Conservation (phyloP, 1,284 basidiomycete species). For the Testicularia cyperi region DNA sequence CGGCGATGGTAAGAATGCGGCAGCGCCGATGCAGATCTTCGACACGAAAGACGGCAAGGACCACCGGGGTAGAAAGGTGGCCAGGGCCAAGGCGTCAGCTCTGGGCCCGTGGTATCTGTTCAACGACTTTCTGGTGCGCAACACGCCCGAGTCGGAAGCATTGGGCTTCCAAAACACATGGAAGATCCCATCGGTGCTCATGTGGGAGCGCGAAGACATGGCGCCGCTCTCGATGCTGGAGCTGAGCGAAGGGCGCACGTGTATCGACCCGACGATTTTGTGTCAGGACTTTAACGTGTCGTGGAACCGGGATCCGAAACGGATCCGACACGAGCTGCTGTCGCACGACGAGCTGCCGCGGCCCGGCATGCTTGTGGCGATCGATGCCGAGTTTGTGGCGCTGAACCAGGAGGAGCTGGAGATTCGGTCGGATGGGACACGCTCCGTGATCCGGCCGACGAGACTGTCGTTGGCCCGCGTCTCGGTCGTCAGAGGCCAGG, state of each 20-base stretch:
- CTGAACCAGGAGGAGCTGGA: conserved; percentile 96
- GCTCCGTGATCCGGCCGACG: conserved; percentile 86
- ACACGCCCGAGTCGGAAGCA: conserved; percentile 80
- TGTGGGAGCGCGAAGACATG: conserved; percentile 77
- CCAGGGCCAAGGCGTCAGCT: conserved; percentile 10
- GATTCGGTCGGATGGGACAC: conserved; percentile 88
- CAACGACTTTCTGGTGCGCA: conserved; percentile 91
- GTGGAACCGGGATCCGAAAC: conserved; percentile 69
- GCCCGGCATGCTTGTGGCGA: conserved; percentile 80
- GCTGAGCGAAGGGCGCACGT: conserved; percentile 25
- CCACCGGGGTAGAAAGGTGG: no score
- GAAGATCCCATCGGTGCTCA: conserved; percentile 91
- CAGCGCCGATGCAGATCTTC: conserved; percentile 5
- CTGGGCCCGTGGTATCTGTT: conserved; percentile 77
- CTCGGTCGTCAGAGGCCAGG: conserved; percentile 85
- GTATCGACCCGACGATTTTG: conserved; percentile 65
- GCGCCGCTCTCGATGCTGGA: conserved; percentile 13
- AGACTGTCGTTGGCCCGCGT: conserved; percentile 90
- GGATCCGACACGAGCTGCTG: conserved; percentile 78
- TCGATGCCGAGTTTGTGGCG: conserved; percentile 96
- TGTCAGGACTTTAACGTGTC: conserved; percentile 76
- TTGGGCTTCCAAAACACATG: conserved; percentile 78
- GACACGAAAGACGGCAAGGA: conserved; percentile 4
- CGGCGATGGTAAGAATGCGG: conserved; percentile 27
- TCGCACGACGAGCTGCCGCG: conserved; percentile 77